phyloP scores from a whole-genome alignment of 2,329 filamentous ascomycete genomes.

The Fusarium drepaniforme region DNA sequence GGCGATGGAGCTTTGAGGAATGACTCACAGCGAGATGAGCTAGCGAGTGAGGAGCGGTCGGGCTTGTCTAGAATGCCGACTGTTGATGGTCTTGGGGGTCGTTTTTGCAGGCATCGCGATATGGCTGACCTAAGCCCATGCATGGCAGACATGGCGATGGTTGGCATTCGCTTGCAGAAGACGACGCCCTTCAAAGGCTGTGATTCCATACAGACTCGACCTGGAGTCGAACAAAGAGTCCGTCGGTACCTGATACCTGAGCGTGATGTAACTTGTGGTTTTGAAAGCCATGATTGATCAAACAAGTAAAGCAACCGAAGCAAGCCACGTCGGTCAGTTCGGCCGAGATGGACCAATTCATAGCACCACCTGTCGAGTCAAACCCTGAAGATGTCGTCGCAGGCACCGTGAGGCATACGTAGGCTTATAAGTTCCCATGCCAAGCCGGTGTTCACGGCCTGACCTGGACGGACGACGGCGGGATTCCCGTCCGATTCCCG shows the following conservation, averaged over 20 bases:
- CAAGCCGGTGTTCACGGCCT: slow-evolving; percentile 8
- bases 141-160: not conserved
- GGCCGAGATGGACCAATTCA: not conserved
- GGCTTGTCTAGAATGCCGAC: not conserved
- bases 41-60: not conserved
- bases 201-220: not conserved
- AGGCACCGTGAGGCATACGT: slow-evolving; percentile 13
- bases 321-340: not conserved
- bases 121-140: slow-evolving; percentile 4
- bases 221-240: not conserved
- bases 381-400: slow-evolving; percentile 3
- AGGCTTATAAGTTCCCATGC: slow-evolving; percentile 5
- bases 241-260: not conserved
- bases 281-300: not conserved
- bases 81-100: not conserved
- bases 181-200: not conserved
- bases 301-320: not conserved
- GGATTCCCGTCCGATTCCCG: slow-evolving; percentile 8
- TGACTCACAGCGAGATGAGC: slow-evolving; percentile 29
- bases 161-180: not conserved
- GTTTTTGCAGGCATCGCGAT: not conserved
- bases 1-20: slow-evolving; percentile 9
- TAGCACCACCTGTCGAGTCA: slow-evolving; percentile 1
- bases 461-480: not conserved
- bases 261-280: not conserved